A percentile compares a stretch with the other conserved stretches of the same genome.
These are phyloP conservation scores for Vicia sativa DNA, from an alignment of 306 rosid species.

Conservation along the genomic window DNA sequence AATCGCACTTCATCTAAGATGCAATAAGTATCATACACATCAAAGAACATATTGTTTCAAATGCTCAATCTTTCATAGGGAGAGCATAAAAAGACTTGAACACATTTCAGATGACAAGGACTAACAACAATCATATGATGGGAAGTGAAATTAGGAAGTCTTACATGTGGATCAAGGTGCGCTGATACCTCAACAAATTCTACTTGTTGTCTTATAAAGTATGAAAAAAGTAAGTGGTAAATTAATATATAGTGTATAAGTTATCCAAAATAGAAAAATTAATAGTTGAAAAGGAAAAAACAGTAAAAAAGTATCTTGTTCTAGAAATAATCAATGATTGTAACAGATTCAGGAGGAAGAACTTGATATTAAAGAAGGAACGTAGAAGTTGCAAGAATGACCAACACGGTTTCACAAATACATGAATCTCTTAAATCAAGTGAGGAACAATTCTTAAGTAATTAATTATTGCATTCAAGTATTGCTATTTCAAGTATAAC, in stretches of 20 bases:
- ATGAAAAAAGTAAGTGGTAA: neutral
- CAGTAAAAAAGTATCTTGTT: neutral
- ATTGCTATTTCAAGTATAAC: neutral
- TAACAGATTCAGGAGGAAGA: neutral
- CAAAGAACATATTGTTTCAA: neutral
- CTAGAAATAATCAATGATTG: constrained; percentile 1
- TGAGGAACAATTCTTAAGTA: constrained; percentile 11
- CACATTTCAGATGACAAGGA: neutral
- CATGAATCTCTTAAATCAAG: neutral
- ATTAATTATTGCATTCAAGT: constrained; percentile 4
- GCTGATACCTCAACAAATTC: neutral
- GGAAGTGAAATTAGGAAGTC: constrained; percentile 1
- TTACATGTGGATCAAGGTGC: constrained; percentile 2
- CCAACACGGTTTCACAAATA: constrained; percentile 1
- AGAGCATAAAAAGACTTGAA: neutral
- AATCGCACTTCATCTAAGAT: too few relatives aligned
- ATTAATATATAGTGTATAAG: too few relatives aligned
- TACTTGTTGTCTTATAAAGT: neutral
- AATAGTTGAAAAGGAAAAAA: neutral
- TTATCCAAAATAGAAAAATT: neutral
- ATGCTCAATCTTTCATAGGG: constrained; percentile 4
- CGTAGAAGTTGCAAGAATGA: constrained; percentile 14
- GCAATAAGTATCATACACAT: too few relatives aligned
- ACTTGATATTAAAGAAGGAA: constrained; percentile 4
- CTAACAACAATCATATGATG: neutral